Base-by-base conservation (phyloP, 2,329 filamentous ascomycete genomes). In the Escovopsis sp. region DNA sequence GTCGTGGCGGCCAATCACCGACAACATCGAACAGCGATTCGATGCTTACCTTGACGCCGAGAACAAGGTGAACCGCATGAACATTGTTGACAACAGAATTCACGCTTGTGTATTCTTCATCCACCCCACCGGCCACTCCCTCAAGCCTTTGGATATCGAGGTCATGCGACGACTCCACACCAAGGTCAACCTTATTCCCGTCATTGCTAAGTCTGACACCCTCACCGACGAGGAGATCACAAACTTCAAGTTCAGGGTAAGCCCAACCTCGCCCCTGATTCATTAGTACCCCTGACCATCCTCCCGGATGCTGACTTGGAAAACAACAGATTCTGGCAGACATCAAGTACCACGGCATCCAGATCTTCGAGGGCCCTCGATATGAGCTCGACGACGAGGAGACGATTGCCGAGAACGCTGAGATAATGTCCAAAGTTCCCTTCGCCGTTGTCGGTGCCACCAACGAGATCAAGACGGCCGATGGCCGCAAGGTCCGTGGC, bases 11-110 rank as follows among this genome's bases (percentile, higher is more conserved):
- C 91, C 91, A 43, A 98, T 98, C 66, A 82, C 95, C 56, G 91
- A 98, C 73, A 96, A 96, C 74, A 96, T 98, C 57, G 91, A 98
- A 74, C 87, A 94, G 74, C 84, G 91, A 53, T 98, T 91, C 59
- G 91, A 98, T 66, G 88, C 91, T 41, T 98, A 96, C 66, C 75
- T 98, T 45, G 91, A 98, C 66, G 89, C 91, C 37, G 91, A 98
- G 76, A 98, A 98, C 79, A 98, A 96, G 78, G 87, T 98, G 63
- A 98, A 98, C 74, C 86, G 91, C 57, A 94, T 95, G 81, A 98
- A 98, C 76, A 96, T 96, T 64, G 83, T 98, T 48, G 91, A 98
- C 70, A 98, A 96, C 75, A 84, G 91, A 56, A 93, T 98, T 49
- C 91, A 98, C 58, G 91, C 91, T 43, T 96, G 93, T 57, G 91